Evolutionary conservation across 331 rosid species (phyloP).

Genomic region (Pyracantha coccinea): DNA sequence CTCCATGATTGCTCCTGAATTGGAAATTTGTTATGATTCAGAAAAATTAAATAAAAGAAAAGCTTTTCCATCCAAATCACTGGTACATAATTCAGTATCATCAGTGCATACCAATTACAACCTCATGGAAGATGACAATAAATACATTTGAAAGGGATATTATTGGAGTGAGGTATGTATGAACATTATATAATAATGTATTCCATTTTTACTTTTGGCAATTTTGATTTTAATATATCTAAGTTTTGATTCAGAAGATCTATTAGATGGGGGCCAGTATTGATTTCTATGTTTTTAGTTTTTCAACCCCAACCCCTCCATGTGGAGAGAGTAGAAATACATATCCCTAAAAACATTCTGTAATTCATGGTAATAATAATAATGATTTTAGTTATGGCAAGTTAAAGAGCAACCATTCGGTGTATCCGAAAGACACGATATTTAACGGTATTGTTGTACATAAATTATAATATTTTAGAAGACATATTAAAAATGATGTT

Average conservation of each 20-base stretch:
- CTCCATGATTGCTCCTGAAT: not conserved
- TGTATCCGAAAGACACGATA: too few relatives aligned
- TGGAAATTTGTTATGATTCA: too few relatives aligned
- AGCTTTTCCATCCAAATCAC: too few relatives aligned
- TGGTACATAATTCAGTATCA: not conserved
- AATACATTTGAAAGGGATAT: not conserved
- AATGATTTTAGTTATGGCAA: too few relatives aligned
- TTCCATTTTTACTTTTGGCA: too few relatives aligned
- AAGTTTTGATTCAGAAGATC: slow-evolving; percentile 10
- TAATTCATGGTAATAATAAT: slow-evolving; percentile 6
- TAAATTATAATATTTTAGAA: too few relatives aligned
- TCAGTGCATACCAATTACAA: not conserved
- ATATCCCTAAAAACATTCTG: slow-evolving; percentile 28
- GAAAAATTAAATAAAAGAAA: too few relatives aligned
- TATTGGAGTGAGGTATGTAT: not conserved
- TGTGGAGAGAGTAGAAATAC: slow-evolving; percentile 11
- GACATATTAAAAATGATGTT: too few relatives aligned
- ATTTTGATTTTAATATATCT: not conserved
- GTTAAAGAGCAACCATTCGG: too few relatives aligned
- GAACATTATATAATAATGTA: not conserved
- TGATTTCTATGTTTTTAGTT: slow-evolving; percentile 5
- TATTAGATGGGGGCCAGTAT: slow-evolving; percentile 9
- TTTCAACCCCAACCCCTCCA: not conserved
- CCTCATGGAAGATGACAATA: not conserved
- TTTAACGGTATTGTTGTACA: too few relatives aligned